Base-by-base conservation (phyloP, 1,284 basidiomycete genomes). In the Cryptococcus sp. region DNA sequence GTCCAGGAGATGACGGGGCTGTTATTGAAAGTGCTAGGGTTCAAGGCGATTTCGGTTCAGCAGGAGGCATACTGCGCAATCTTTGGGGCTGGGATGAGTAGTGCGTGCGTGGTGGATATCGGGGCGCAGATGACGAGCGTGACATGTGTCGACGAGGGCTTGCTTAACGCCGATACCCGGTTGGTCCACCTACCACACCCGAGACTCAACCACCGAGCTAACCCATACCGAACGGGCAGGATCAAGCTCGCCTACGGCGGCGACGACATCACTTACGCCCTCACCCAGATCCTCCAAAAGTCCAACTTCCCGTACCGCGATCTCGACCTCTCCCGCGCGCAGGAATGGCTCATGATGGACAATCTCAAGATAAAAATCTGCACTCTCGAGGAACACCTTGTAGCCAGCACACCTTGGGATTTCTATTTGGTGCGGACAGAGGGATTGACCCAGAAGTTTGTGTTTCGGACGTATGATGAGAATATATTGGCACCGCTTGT, bases 401-500 rank as follows among this genome's bases (percentile, higher is more conserved):
- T 95, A 5, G 91, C 88, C 8, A 80, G 91, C 52, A 93, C 91
- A 62, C 73, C 90, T 21, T 93, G 91, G 77, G 92, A 96, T 71
- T 94, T 98, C 66, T 83, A 87, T 36, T 87, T 93, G 12, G 82
- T 94, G 23, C 79, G 84, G 54, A 89, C 93, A 1, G 84, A 84
- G 28, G 82, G 85, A 57, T 79, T 85, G 16, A 88, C 92, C 2
- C 83, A 87, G 69, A 97, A 97, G 76, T 98, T 94, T 74, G 86
- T 86, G 23, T 80, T 98, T 54, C 85, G 92, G 33, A 87, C 89
- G 4, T 98, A 98, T 71, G 96, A 98, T 72, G 96, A 98, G 79
- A 87, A 91, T 55, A 94, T 98, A 56, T 80, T 98, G 38, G 92
- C 93, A 0, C 91, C 95, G 1, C 91, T 97, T 85, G 91, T 91